Evolutionary conservation across 495 filamentous ascomycete species (phyloP).

Genomic region (Tuber indicum): DNA sequence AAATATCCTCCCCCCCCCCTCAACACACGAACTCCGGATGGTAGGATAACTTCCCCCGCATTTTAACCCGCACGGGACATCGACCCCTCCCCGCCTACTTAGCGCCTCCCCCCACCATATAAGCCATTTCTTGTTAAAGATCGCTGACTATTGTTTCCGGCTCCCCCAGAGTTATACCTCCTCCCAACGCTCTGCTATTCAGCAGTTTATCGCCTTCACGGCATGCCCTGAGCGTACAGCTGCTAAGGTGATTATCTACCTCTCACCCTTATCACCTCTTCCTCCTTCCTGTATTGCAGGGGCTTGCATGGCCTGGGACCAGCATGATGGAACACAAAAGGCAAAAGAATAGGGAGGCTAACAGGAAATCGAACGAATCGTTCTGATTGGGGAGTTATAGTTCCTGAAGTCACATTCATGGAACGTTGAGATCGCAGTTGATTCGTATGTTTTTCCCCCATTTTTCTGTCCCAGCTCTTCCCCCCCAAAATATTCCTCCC

Average conservation of each 20-base stretch:
- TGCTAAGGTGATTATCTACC: constrained; percentile 30
- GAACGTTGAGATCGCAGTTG: constrained; percentile 40
- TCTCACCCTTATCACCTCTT: neutral
- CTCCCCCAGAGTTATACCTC: constrained; percentile 33
- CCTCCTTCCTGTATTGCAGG: neutral
- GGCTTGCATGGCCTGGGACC: neutral
- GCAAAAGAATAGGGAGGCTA: constrained; percentile 10
- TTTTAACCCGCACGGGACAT: constrained; percentile 2
- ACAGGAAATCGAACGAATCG: constrained; percentile 10
- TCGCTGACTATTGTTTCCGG: neutral
- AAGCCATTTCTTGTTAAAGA: constrained; percentile 6
- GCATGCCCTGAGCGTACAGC: constrained; percentile 39
- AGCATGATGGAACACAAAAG: neutral
- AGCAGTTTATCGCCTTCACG: constrained; percentile 42
- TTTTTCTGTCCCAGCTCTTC: constrained; percentile 16
- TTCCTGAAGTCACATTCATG: constrained; percentile 39
- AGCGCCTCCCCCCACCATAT: neutral
- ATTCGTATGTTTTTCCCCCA: constrained; percentile 36
- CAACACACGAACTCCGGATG: constrained; percentile 27
- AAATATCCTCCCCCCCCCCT: neutral
- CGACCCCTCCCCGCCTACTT: neutral
- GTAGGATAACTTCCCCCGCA: constrained; percentile 11
- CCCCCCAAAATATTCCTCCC: neutral
- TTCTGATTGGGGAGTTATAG: constrained; percentile 24
- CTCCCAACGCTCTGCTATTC: constrained; percentile 36